phyloP scores from a whole-genome alignment of 768 basidiomycete genomes.

The Leucosporidium yakuticum region DNA sequence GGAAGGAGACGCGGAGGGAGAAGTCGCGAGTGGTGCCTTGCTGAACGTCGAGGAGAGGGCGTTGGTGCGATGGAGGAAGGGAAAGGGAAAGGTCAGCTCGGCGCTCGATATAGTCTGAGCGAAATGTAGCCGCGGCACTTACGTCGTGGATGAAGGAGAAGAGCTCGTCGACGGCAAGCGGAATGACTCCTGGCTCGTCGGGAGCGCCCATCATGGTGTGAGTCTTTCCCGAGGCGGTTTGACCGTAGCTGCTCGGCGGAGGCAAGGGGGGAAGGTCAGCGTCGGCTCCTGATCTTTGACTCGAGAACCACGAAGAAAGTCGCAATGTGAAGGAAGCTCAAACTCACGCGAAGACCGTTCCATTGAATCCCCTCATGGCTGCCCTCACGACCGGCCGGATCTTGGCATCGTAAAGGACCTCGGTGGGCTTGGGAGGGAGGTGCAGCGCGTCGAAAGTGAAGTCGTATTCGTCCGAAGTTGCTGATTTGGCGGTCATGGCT shows the following conservation, averaged over 20 bases:
- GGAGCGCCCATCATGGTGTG: constrained; percentile 59
- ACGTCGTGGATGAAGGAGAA: constrained; percentile 65
- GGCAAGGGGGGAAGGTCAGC: background rate
- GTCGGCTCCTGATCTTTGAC: background rate
- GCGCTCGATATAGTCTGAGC: background rate
- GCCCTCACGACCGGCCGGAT: constrained; percentile 47
- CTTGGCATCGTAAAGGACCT: constrained; percentile 31
- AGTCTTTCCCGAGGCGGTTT: constrained; percentile 76
- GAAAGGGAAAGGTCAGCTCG: background rate
- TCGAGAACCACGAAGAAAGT: constrained; percentile 36
- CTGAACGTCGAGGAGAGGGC: no score
- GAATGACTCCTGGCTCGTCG: constrained; percentile 86
- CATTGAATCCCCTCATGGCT: constrained; percentile 95
- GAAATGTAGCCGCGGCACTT: constrained; percentile 33
- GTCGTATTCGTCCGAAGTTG: constrained; percentile 22
- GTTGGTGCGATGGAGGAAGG: constrained; percentile 24
- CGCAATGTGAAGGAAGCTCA: constrained; percentile 43
- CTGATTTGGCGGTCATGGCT: constrained; percentile 3
- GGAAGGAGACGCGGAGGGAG: constrained; percentile 88
- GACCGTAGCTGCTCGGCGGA: constrained; percentile 46
- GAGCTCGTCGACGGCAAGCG: constrained; percentile 83
- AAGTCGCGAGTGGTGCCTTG: constrained; percentile 72
- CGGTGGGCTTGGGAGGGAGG: constrained; percentile 29
- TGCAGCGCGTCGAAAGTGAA: constrained; percentile 35
- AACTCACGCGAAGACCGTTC: constrained; percentile 73